Evolutionary conservation across 495 filamentous ascomycete genomes (phyloP).

Genomic region (Penicillium crystallinum): DNA sequence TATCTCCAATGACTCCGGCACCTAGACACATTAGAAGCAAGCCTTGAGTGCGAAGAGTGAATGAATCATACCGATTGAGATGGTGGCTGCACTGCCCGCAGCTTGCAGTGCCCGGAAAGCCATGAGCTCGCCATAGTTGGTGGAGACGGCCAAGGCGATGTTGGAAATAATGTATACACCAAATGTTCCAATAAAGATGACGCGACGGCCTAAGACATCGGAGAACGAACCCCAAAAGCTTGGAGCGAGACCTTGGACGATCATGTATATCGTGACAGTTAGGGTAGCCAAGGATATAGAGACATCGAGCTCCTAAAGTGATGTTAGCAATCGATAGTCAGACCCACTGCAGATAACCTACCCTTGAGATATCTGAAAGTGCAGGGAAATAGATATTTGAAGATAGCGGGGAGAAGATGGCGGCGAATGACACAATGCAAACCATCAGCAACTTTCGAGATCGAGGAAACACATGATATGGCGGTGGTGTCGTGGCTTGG

Average conservation of each 20-base stretch:
- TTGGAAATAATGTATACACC: conserved; percentile 48
- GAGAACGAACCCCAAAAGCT: conserved; percentile 42
- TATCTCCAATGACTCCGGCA: conserved; percentile 39
- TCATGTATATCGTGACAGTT: conserved; percentile 41
- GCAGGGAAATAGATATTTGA: conserved; percentile 80
- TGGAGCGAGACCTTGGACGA: conserved; percentile 44
- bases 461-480: conserved; percentile 55
- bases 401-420: conserved; percentile 58
- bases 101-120: conserved; percentile 61
- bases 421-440: conserved; percentile 53
- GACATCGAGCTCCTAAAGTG: conserved; percentile 20
- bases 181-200: conserved; percentile 37
- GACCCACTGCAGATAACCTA: conserved; percentile 2
- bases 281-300: conserved; percentile 33
- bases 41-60: not conserved
- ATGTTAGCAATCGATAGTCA: not conserved
- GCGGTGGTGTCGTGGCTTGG: conserved; percentile 11
- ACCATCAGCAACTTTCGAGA: conserved; percentile 56
- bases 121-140: conserved; percentile 57
- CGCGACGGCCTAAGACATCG: conserved; percentile 37
- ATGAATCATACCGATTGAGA: conserved; percentile 33
- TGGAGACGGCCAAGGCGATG: conserved; percentile 57
- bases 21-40: conserved; percentile 10
- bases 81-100: conserved; percentile 52
- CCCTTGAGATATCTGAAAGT: conserved; percentile 37